A percentile compares a stretch with the other conserved stretches of the same genome.
These are phyloP conservation scores for Starmerella sirachaensis DNA, from an alignment of 805 yeast species.

Conservation along the genomic window DNA sequence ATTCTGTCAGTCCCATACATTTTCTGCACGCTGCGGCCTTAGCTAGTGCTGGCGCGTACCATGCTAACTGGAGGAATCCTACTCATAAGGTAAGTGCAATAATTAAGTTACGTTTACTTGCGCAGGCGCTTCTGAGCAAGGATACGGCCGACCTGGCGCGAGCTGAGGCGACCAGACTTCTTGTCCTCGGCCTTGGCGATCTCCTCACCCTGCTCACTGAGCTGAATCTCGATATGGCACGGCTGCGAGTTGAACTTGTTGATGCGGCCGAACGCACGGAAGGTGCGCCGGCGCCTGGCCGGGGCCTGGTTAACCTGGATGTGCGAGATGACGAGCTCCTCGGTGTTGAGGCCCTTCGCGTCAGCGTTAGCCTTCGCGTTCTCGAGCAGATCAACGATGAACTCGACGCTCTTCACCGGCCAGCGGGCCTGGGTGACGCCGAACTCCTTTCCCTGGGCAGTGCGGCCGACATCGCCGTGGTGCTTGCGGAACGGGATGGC, in stretches of 20 bases:
- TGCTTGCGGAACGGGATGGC: constrained; percentile 99
- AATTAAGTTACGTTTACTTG: constrained; percentile 8
- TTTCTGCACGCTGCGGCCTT: too few relatives aligned
- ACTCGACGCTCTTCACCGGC: constrained; percentile 98
- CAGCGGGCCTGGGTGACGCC: constrained; percentile 99
- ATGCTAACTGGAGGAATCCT: too few relatives aligned
- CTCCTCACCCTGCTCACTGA: constrained; percentile 89
- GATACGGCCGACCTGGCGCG: constrained; percentile 88
- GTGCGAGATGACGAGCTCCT: constrained; percentile 90
- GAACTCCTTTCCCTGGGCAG: constrained; percentile 99
- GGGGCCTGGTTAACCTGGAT: constrained; percentile 99
- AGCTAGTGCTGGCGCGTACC: too few relatives aligned
- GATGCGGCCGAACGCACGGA: constrained; percentile 99
- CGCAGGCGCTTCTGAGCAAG: constrained; percentile 67
- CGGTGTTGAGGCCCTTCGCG: constrained; percentile 94
- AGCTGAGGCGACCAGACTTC: constrained; percentile 56
- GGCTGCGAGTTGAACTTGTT: constrained; percentile 98
- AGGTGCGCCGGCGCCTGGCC: constrained; percentile 99
- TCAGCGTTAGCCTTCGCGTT: constrained; percentile 99
- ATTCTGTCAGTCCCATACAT: too few relatives aligned
- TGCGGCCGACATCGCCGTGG: constrained; percentile 94
- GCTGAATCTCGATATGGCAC: constrained; percentile 94
- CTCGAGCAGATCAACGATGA: constrained; percentile 83
- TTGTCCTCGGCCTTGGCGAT: constrained; percentile 81
- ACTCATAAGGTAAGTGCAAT: too few relatives aligned